Base-by-base conservation (phyloP, 495 filamentous ascomycete genomes). In the Lentithecium fluviatile region DNA sequence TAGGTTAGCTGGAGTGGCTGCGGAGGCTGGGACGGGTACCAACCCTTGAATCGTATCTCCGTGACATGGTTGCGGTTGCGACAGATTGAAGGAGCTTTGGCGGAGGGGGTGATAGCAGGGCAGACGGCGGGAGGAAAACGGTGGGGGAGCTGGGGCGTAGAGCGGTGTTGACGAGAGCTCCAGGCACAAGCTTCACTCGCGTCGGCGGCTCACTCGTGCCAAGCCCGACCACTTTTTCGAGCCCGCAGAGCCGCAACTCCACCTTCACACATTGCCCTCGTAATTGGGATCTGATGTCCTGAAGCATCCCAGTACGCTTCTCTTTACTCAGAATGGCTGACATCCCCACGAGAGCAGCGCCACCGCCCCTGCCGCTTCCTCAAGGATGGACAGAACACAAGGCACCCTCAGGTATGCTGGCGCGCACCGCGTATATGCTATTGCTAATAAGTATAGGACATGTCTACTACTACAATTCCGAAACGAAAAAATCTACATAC, bases 21-120 rank as follows among this genome's bases (percentile, higher is more conserved):
- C 47, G 25, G 48, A 45, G 38, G 40, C 62, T 62, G 52, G 45
- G 64, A 66, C 54, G 51, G 65, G 60, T 52, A 25, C 85, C 71
- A 80, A 96, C 92, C 77, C 92, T 83, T 70, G 93, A 96, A 87
- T 97, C 94, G 78, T 98, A 98, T 80, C 93, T 86, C 80, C 94
- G 87, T 71, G 94, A 96, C 94, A 98, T 98, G 72, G 71, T 37
- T 43, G 43, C 49, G 13, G 24, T 8, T n/a, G 8, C 19, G 45
- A 21, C 7, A 58, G 23, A 36, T 10, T 10, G n/a, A 21, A 17
- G 45, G 8, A 43, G 54, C 43, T 13, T 51, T 38, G 12, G 4
- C 13, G 40, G 24, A 43, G 45, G n/a, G 20, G 17, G 23, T 32
- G 10, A 21, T n/a, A n/a, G 46, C 46, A 36, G 15, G 26, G 32